These are phyloP conservation scores for Gymnopilus junonius DNA, from an alignment of 768 basidiomycete genomes.

Conservation along the genomic window DNA sequence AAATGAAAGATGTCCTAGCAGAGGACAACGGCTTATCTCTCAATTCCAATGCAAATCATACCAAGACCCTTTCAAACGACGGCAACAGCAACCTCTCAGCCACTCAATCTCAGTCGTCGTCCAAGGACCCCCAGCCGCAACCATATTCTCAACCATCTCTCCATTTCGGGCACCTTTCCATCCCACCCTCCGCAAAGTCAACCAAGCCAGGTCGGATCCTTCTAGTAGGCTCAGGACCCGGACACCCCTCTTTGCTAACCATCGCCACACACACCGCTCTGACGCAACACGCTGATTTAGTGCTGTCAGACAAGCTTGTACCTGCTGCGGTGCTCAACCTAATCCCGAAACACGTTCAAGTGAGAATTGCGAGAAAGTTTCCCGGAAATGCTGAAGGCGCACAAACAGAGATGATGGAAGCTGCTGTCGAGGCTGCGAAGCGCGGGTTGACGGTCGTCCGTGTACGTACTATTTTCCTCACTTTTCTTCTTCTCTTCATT, in stretches of 20 bases:
- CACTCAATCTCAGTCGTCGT: not conserved
- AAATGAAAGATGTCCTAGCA: constrained; percentile 69
- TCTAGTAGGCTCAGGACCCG: constrained; percentile 94
- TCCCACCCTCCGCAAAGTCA: not conserved
- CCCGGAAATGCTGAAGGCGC: constrained; percentile 97
- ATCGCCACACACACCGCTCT: constrained; percentile 83
- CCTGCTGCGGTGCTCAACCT: constrained; percentile 85
- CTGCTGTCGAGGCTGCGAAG: constrained; percentile 81
- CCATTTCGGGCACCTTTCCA: constrained; percentile 38
- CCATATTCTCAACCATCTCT: constrained; percentile 17
- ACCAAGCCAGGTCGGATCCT: constrained; percentile 70
- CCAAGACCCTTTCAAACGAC: constrained; percentile 13
- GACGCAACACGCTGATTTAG: constrained; percentile 79
- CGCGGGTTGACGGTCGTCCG: constrained; percentile 87
- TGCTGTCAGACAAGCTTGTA: constrained; percentile 96
- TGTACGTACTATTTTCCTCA: constrained; percentile 45
- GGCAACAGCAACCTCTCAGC: constrained; percentile 7
- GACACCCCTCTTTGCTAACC: constrained; percentile 92
- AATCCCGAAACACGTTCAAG: constrained; percentile 71
- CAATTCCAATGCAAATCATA: constrained; percentile 5
- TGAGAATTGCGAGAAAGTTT: constrained; percentile 95
- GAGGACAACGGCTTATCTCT: constrained; percentile 31
- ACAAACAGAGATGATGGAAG: constrained; percentile 93
- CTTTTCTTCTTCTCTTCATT: not conserved
- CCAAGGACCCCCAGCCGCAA: not conserved